Base-by-base conservation (phyloP, 2,329 filamentous ascomycete species). In the Arthrobotrys sphaeroides region DNA sequence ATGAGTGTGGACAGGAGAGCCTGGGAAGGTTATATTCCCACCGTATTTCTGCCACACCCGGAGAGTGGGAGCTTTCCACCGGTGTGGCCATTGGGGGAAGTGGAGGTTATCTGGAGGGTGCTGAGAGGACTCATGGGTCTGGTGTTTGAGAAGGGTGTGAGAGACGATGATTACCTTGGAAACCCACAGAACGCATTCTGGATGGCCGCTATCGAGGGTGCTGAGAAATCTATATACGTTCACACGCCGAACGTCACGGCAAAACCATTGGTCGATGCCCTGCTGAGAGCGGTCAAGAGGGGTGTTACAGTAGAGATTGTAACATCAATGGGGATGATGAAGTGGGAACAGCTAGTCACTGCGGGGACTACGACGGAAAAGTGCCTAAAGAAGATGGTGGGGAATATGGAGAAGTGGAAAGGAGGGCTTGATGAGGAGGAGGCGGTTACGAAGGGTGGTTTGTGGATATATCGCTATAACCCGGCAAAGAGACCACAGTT, bases 181-280 rank as follows among this genome's bases (percentile, higher is more conserved):
- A 93, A 90, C 0, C 90, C 90, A 0, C 85, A 93, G 12, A 93
- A 93, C 74, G 83, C 84, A 0, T 89, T 89, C 33, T 81, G 93
- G 5, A 83, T 91, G 0, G 86, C 85, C 0, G 82, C 91, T 0
- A 84, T 94, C 42, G 82, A 84, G 0, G 85, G 85, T 47, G 90
- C 91, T 0, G 83, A 84, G 31, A 83, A 80, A 9, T 84, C 83
- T 13, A 89, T 95, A 62, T 89, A 88, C 72, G 86, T 95, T 2
- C 88, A 93, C 78, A 93, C 92, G 0, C 92, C 92, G 0, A 96
- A 95, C 69, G 80, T 95, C 1, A 96, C 92, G 0, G 88, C 88
- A 0, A 84, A 85, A 53, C 86, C 90, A 0, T 88, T 92, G 0
- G 83, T 93, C 0, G 82, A 86, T 0, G 88, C 87, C 0, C 81